Evolutionary conservation across 1,139 yeast species (phyloP).

Genomic region (Petasospora fabianii): DNA sequence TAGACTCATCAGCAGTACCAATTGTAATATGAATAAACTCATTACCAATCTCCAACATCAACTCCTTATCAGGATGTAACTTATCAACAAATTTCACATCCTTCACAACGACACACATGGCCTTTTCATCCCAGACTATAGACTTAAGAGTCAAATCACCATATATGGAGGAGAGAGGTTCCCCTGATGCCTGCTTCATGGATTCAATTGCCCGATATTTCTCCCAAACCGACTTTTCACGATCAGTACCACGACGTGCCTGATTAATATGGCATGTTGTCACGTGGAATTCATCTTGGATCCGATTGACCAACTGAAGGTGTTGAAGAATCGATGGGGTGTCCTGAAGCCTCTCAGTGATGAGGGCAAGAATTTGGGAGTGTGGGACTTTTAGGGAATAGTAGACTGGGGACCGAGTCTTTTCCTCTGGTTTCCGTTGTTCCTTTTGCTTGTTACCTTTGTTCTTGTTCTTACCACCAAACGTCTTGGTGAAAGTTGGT

Average conservation of each 20-base stretch:
- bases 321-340: constrained; percentile 10
- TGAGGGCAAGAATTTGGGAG: constrained; percentile 7
- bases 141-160: constrained; percentile 41
- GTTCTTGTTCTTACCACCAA: constrained; percentile 6
- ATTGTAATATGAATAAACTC: constrained; percentile 68
- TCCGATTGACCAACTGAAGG: constrained; percentile 35
- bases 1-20: constrained; percentile 50
- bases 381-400: constrained; percentile 34
- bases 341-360: too few relatives aligned
- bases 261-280: constrained; percentile 61
- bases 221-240: constrained; percentile 32
- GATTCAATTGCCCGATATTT: constrained; percentile 25
- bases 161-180: constrained; percentile 11
- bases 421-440: constrained; percentile 15
- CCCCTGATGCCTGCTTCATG: background rate
- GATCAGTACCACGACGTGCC: constrained; percentile 28
- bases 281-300: constrained; percentile 67
- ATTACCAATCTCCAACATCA: constrained; percentile 39
- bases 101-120: constrained; percentile 56
- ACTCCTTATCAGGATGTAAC: constrained; percentile 18
- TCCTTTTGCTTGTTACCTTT: constrained; percentile 19
- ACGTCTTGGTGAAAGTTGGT: constrained; percentile 47
- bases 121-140: constrained; percentile 48
- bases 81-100: constrained; percentile 31
- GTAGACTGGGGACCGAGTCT: constrained; percentile 32